A percentile compares a stretch with the other conserved stretches of the same genome.
phyloP scores from a whole-genome alignment of 495 filamentous ascomycete genomes.

The Evernia prunastri region DNA sequence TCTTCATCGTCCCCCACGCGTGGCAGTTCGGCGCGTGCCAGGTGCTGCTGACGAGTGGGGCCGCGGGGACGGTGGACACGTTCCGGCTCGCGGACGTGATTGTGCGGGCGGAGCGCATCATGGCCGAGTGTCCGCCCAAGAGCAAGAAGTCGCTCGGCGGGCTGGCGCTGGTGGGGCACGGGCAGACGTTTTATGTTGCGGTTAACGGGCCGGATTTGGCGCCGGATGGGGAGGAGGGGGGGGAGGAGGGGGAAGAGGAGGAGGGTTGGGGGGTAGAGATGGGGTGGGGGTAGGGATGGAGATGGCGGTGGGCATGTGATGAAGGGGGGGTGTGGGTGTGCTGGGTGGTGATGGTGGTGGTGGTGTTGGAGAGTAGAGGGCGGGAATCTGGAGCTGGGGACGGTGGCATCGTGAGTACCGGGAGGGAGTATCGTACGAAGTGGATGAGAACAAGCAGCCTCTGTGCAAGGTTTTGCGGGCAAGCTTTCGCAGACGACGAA shows the following conservation, averaged over 20 bases:
- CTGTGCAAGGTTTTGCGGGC: no score
- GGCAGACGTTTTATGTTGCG: not conserved
- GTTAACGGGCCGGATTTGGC: slow-evolving; percentile 2
- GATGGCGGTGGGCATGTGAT: not conserved
- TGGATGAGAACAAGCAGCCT: no score
- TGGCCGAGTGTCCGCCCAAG: not conserved
- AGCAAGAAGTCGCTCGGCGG: slow-evolving; percentile 5
- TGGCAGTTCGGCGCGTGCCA: not conserved
- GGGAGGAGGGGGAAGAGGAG: not conserved
- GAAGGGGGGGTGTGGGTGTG: no score
- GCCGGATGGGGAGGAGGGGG: not conserved
- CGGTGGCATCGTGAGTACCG: no score
- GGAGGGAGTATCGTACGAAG: no score
- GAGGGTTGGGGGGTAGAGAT: not conserved
- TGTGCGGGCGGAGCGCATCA: not conserved
- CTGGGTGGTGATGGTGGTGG: no score
- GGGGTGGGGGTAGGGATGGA: not conserved
- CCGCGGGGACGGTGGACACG: not conserved
- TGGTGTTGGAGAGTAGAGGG: no score
- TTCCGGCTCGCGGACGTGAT: slow-evolving; percentile 9
- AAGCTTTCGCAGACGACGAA: no score
- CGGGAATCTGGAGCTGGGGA: no score
- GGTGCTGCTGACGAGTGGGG: not conserved
- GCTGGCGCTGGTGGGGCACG: not conserved
- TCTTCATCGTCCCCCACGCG: not conserved